Conservation (phyloP, 441 rosid species). For the Hura crepitans region DNA sequence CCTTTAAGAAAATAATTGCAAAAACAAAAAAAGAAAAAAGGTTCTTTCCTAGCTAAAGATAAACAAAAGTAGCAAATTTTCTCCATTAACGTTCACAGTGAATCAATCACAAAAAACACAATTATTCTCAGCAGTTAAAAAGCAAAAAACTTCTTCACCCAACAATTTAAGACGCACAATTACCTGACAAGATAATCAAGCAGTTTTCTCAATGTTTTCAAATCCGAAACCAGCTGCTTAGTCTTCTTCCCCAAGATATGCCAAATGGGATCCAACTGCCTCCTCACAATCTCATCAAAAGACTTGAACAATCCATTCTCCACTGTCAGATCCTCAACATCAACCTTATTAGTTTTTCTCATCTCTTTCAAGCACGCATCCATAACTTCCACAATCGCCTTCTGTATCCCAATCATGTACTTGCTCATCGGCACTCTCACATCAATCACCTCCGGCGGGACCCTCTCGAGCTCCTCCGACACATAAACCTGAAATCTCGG, state of each 20-base stretch:
- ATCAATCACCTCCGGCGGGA: constrained; percentile 83
- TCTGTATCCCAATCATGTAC: constrained; percentile 86
- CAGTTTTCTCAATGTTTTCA: constrained; percentile 92
- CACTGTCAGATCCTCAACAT: constrained; percentile 89
- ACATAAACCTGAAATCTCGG: constrained; percentile 98
- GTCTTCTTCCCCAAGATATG: constrained; percentile 91
- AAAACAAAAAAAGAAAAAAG: not conserved
- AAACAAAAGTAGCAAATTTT: not conserved
- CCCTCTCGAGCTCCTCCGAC: constrained; percentile 75
- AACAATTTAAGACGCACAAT: not conserved
- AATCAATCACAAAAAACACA: no score
- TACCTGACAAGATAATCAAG: constrained; percentile 97
- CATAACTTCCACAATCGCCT: constrained; percentile 82
- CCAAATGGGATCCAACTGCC: constrained; percentile 98
- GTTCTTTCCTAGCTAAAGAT: not conserved
- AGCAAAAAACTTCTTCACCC: not conserved
- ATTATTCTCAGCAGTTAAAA: not conserved
- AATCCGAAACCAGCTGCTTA: constrained; percentile 92
- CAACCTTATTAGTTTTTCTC: constrained; percentile 93
- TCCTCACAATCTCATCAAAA: constrained; percentile 94
- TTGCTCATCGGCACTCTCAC: constrained; percentile 82
- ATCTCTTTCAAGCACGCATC: constrained; percentile 95
- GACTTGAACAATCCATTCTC: constrained; percentile 96
- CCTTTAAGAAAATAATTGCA: not conserved
- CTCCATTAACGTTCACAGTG: not conserved